Base-by-base conservation (phyloP, 768 basidiomycete genomes). In the Podaxis sp. region DNA sequence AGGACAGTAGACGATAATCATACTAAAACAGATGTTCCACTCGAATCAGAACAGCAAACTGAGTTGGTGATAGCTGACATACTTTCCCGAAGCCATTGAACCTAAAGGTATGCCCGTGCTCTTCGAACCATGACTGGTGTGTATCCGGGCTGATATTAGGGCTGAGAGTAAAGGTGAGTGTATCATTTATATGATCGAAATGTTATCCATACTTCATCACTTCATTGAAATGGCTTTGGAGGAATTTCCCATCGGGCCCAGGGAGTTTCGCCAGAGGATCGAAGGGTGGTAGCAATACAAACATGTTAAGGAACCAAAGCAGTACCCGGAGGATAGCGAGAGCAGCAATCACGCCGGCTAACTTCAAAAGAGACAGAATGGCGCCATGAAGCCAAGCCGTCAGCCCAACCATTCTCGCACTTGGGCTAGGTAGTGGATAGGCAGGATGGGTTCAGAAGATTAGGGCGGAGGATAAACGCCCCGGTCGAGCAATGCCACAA, bases 31-130 rank as follows among this genome's bases (percentile, higher is more conserved):
- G 33, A 55, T 19, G 28, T 26, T 51, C 40, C 33, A 2, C 33
- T 52, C 39, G 28, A 54, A 19, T 36, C 28, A 22, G 6, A 9
- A 33, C 33, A 24, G 28, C 44, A 3, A 42, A 9, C 22, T 36
- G 46, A 38, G 36, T 1, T 30, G 51, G 13, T 15, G 44, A 57
- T 40, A 24, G 56, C 39, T 8, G n/a, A 52, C 70, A 52, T 63
- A 83, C 84, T 69, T 70, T 78, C 44, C 84, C 85, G 70, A 81
- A 83, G 0, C 84, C 84, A 65, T 87, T 80, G 60, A 84, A 83
- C 46, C 80, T 71, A 63, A 84, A 82, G 1, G 83, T 85, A 64
- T 79, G 78, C 11, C 84, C 85, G 69, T 76, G 82, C 15, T 64
- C 69, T 59, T 72, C 73, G 26, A 74, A 72, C 82, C 82, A 85